These are phyloP conservation scores for Capsaspora owczarzaki DNA, from an alignment of 78 protist species.

Conservation along the genomic window DNA sequence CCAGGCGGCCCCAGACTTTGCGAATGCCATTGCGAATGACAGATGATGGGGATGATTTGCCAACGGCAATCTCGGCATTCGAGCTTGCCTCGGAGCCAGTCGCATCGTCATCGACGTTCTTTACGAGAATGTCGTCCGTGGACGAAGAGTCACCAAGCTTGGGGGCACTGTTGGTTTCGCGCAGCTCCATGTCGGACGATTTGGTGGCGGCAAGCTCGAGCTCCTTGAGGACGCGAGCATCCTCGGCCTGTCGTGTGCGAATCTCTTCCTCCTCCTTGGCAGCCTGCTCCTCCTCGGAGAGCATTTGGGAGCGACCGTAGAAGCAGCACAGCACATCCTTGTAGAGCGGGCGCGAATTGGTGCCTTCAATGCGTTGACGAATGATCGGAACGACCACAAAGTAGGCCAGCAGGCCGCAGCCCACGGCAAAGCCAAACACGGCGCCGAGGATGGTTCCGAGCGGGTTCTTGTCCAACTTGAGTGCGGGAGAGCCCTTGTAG, in stretches of 20 bases:
- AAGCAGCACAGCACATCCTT: not conserved
- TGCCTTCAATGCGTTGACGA: not conserved
- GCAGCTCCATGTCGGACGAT: not conserved
- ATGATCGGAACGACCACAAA: not conserved
- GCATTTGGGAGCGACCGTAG: not conserved
- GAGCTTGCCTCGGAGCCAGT: no score
- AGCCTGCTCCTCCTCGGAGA: not conserved
- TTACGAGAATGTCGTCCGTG: no score
- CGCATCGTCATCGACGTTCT: no score
- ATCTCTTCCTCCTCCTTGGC: not conserved
- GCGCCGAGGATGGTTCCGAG: not conserved
- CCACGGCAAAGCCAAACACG: not conserved
- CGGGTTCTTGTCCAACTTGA: constrained; percentile 20
- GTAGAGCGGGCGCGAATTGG: not conserved
- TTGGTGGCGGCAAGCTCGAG: not conserved
- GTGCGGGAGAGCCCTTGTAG: constrained; percentile 31
- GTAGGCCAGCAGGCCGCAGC: not conserved
- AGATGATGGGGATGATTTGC: no score
- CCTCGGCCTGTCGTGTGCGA: not conserved
- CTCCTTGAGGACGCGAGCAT: not conserved
- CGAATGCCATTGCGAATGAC: no score
- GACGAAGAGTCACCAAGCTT: no score
- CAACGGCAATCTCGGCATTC: no score
- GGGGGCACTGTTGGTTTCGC: no score
- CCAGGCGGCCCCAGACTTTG: no score